These are phyloP conservation scores for Penicillium capsulatum DNA, from an alignment of 2,329 filamentous ascomycete species.

Conservation along the genomic window DNA sequence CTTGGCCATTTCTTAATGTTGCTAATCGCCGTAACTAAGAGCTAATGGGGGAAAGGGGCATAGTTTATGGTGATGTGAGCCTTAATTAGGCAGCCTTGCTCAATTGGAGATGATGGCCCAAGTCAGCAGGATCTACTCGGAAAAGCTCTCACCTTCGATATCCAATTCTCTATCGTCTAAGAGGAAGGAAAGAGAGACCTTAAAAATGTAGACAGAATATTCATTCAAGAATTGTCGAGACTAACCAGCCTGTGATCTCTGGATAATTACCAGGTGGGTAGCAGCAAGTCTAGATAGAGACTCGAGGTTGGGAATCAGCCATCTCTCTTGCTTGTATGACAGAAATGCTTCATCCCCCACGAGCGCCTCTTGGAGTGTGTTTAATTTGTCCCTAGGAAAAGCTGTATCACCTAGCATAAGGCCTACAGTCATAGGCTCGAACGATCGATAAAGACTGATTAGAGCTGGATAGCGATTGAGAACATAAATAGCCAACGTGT, in stretches of 20 bases:
- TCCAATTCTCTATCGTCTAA: too few relatives aligned
- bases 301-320: constrained; percentile 3
- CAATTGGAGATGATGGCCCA: too few relatives aligned
- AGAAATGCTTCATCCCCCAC: not conserved
- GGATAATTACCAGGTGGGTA: constrained; percentile 3
- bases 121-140: too few relatives aligned
- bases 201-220: too few relatives aligned
- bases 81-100: too few relatives aligned
- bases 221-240: not conserved
- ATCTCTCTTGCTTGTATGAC: constrained; percentile 7
- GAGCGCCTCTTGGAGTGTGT: constrained; percentile 2
- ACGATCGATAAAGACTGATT: constrained; percentile 3
- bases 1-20: too few relatives aligned
- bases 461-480: constrained; percentile 7
- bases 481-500: constrained; percentile 9
- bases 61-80: too few relatives aligned
- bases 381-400: constrained; percentile 2
- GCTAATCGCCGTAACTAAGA: too few relatives aligned
- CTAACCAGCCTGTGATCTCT: constrained; percentile 2
- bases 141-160: too few relatives aligned
- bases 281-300: constrained; percentile 6
- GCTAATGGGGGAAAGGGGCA: too few relatives aligned
- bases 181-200: too few relatives aligned
- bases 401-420: constrained; percentile 6
- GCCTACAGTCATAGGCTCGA: constrained; percentile 8